Percentiles rank a stretch among this genome's conserved stretches.
Evolutionary conservation across 2,329 filamentous ascomycete genomes (phyloP).

Genomic region (Neonectria faginata): DNA sequence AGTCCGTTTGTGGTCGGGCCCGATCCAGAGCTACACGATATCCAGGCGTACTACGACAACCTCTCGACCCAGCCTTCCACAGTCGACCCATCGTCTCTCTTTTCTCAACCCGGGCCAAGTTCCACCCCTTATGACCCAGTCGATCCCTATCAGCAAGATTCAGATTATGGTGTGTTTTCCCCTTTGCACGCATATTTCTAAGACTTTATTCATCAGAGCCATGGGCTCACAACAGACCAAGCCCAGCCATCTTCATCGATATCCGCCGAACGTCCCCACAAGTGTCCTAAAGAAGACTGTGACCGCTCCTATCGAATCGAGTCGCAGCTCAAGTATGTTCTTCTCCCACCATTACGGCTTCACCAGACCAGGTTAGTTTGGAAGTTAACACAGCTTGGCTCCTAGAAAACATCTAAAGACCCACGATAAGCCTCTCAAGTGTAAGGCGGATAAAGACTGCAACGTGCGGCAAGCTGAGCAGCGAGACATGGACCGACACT

Average conservation of each 20-base stretch:
- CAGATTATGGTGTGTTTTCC: slow-evolving; percentile 9
- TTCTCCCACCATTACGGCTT: too few relatives aligned
- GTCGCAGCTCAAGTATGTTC: slow-evolving; percentile 32
- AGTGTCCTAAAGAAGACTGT: slow-evolving; percentile 23
- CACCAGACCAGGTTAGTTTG: neutral
- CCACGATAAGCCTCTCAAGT: slow-evolving; percentile 38
- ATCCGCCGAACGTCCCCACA: neutral
- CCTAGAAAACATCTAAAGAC: slow-evolving; percentile 42
- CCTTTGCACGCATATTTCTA: neutral
- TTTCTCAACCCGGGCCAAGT: neutral
- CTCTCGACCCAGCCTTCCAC: neutral
- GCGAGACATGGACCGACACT: slow-evolving; percentile 45
- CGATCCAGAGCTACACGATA: slow-evolving; percentile 33
- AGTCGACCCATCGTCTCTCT: slow-evolving; percentile 13
- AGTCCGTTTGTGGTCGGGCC: slow-evolving; percentile 19
- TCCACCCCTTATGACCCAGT: neutral
- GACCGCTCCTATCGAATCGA: neutral
- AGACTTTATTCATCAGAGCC: neutral
- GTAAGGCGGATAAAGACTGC: slow-evolving; percentile 36
- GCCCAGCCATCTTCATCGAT: slow-evolving; percentile 26
- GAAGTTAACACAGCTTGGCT: slow-evolving; percentile 14
- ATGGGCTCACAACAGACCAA: slow-evolving; percentile 16
- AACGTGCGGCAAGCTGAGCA: slow-evolving; percentile 31
- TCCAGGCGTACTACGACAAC: neutral
- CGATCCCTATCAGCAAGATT: neutral